A percentile compares a stretch with the other conserved stretches of the same genome.
phyloP scores from a whole-genome alignment of 768 basidiomycete genomes.

The Lepiota venenata region DNA sequence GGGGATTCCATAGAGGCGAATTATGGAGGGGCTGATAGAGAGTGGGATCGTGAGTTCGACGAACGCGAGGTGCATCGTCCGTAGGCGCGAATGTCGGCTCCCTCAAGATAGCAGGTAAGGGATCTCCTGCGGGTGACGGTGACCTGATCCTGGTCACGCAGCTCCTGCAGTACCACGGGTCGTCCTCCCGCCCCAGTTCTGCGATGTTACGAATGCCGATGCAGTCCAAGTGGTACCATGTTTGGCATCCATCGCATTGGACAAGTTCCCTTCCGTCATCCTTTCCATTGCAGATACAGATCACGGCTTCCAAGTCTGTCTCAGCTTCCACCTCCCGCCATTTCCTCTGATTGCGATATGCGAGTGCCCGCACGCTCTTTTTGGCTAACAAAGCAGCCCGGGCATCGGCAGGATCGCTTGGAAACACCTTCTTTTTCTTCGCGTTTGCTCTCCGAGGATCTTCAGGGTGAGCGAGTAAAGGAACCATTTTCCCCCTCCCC shows the following conservation, averaged over 20 bases:
- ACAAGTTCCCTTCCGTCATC: conserved; percentile 77
- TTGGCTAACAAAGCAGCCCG: conserved; percentile 71
- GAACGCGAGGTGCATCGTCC: conserved; percentile 44
- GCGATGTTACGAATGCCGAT: conserved; percentile 64
- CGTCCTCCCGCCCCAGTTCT: conserved; percentile 73
- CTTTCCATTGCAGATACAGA: conserved; percentile 64
- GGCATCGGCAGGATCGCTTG: conserved; percentile 75
- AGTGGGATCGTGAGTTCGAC: conserved; percentile 47
- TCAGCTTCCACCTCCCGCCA: conserved; percentile 29
- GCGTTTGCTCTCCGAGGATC: conserved; percentile 17
- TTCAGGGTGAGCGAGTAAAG: conserved; percentile 41
- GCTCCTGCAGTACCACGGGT: conserved; percentile 72
- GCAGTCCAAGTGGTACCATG: conserved; percentile 81
- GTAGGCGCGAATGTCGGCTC: conserved; percentile 74
- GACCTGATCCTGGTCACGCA: conserved; percentile 46
- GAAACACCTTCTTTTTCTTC: conserved; percentile 36
- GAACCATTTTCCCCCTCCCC: conserved; percentile 62
- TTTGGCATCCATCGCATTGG: conserved; percentile 77
- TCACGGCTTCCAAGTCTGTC: conserved; percentile 44
- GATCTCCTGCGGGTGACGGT: conserved; percentile 34
- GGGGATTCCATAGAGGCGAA: conserved; percentile 54
- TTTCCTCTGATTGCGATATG: conserved; percentile 47
- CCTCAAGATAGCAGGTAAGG: conserved; percentile 22
- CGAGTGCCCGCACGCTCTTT: conserved; percentile 60
- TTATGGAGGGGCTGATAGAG: conserved; percentile 61